Evolutionary conservation across 768 basidiomycete species (phyloP).

Genomic region (Flagelloscypha sp.): DNA sequence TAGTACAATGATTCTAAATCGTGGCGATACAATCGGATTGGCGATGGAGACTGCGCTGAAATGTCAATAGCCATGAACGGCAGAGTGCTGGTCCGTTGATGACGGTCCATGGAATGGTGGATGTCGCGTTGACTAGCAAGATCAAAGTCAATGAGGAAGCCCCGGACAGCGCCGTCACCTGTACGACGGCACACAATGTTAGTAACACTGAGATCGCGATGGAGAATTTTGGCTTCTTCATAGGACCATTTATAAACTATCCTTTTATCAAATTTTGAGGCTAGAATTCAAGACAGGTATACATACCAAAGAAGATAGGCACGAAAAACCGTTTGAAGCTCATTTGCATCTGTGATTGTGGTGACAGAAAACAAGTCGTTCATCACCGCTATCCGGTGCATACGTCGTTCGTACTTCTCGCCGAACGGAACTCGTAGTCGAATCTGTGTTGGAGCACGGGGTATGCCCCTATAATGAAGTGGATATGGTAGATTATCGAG

Average conservation of each 20-base stretch:
- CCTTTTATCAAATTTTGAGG: not conserved
- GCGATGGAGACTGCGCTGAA: not conserved
- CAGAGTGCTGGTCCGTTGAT: conserved; percentile 2
- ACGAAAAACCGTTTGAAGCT: no score
- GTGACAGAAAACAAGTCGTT: not conserved
- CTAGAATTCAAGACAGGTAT: not conserved
- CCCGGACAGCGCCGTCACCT: not conserved
- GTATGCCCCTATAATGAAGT: not conserved
- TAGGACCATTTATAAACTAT: not conserved
- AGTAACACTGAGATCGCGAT: conserved; percentile 2
- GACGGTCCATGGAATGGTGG: conserved; percentile 1
- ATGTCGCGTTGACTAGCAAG: not conserved
- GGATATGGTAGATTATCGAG: conserved; percentile 2
- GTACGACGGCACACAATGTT: not conserved
- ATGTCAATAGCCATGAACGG: conserved; percentile 3
- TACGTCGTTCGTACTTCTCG: not conserved
- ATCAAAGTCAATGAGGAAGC: conserved; percentile 1
- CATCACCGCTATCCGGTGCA: conserved; percentile 1
- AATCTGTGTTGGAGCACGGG: no score
- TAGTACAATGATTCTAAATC: conserved; percentile 3
- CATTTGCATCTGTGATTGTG: not conserved
- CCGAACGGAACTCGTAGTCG: no score
- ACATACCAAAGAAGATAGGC: not conserved
- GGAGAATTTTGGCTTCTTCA: not conserved
- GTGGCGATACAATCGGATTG: conserved; percentile 1